A percentile compares a stretch with the other conserved stretches of the same genome.
Conservation (phyloP, 148 eudicot species). For the Linanthus parryae region DNA sequence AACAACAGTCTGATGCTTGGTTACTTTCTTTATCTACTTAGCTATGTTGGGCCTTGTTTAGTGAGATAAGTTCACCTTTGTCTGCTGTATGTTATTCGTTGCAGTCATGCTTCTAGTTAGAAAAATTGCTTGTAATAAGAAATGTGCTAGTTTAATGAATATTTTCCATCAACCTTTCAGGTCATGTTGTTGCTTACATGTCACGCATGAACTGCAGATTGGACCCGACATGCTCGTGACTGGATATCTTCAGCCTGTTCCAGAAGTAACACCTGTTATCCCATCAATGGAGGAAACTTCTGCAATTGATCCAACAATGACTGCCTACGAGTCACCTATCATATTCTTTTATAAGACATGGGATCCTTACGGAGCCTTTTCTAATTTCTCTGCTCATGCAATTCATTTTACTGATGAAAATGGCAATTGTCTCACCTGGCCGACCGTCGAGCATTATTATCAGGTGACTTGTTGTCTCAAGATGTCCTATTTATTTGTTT, state of each 20-base stretch:
- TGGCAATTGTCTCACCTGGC: constrained; percentile 56
- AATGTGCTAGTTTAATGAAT: background rate
- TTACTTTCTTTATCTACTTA: no score
- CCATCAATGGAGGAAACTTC: constrained; percentile 75
- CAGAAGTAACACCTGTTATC: constrained; percentile 66
- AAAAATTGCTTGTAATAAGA: no score
- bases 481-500: background rate
- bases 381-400: constrained; percentile 86
- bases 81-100: no score
- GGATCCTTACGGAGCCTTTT: constrained; percentile 92
- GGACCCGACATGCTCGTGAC: constrained; percentile 91
- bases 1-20: no score
- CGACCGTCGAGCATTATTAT: constrained; percentile 87
- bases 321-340: constrained; percentile 61
- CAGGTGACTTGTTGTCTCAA: constrained; percentile 38
- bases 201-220: constrained; percentile 49
- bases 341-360: constrained; percentile 81
- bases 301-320: constrained; percentile 70
- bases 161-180: constrained; percentile 2
- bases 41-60: no score
- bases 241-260: constrained; percentile 90
- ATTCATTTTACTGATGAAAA: constrained; percentile 58
- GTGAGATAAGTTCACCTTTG: no score
- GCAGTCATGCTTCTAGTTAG: no score
- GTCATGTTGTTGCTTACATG: no score